Evolutionary conservation across 2,329 filamentous ascomycete species (phyloP).

Genomic region (Arachnomyces sp.): DNA sequence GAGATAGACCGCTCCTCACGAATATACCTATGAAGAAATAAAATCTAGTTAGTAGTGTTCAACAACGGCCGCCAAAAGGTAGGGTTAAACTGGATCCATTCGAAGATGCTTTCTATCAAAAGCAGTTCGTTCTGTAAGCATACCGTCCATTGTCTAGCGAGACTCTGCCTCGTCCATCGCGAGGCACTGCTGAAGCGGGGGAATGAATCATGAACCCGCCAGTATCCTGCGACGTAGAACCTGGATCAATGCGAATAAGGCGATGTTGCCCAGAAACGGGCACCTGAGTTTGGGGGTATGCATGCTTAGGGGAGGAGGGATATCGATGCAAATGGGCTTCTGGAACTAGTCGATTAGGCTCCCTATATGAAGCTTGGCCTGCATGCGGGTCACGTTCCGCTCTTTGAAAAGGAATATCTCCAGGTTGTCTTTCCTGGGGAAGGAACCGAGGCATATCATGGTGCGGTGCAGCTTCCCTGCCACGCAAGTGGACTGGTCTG

Average conservation of each 20-base stretch:
- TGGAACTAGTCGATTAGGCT: conserved; percentile 1
- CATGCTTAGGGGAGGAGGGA: conserved; percentile 1
- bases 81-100: too few relatives aligned
- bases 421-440: conserved; percentile 10
- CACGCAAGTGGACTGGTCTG: conserved; percentile 24
- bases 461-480: conserved; percentile 14
- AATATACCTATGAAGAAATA: too few relatives aligned
- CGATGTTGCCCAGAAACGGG: background rate
- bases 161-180: conserved; percentile 11
- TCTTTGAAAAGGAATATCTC: conserved; percentile 8
- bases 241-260: conserved; percentile 2
- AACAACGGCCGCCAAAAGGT: too few relatives aligned
- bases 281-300: background rate
- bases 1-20: too few relatives aligned
- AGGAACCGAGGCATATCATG: conserved; percentile 13
- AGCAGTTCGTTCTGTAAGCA: conserved; percentile 8
- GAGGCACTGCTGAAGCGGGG: conserved; percentile 10
- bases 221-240: background rate
- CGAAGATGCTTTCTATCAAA: background rate
- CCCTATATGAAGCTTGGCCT: conserved; percentile 1
- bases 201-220: background rate
- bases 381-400: background rate
- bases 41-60: too few relatives aligned
- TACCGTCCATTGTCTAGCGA: conserved; percentile 17
- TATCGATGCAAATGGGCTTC: background rate